Evolutionary conservation across 129 eudicot species (phyloP), one percentile per base, ranked within the genome.

Genomic region (Centaurea solstitialis): DNA sequence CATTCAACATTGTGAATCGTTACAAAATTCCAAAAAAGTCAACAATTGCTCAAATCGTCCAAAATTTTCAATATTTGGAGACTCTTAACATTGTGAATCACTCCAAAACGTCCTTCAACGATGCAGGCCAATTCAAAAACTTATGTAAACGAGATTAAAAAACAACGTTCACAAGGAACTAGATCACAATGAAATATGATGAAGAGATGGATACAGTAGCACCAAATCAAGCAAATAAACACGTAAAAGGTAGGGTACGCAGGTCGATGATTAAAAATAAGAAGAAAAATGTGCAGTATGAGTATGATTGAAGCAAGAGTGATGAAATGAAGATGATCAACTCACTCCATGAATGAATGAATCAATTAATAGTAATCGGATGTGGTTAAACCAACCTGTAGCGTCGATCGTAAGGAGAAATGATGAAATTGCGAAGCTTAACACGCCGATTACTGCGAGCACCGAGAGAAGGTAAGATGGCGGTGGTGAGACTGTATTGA

Each of bases 381-480:
- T 70, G 24, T 3, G 10, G 61, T 76, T 26, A 41, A 17, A 93
- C 98, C 96, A 17, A 93, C 98, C 96, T 90, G 88, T 90, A 93
- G 40, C 87, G 92, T 64, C 83, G 93, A 70, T 90, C 91, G 11
- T 86, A 87, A n/a, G 98, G 98, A 21, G 89, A 86, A 17, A 93
- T 26, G 59, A 89, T 87, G 85, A 85, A 86, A 59, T 72, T 68
- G 17, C 91, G 83, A 20, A 89, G 96, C 35, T 76, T 74, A 66
- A 84, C 84, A 53, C 85, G 85, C 75, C 93, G 91, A 65, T 87
- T 86, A 41, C 91, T 90, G 23, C 93, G 84, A 22, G 93, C 93
- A 57, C 98, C 98, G 43, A 93, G 98, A 13, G 98, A 85, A 20
- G 98, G 98, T 5, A 93, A 84, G 77, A 93, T 86, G 0, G 88